phyloP scores from a whole-genome alignment of 208 protist genomes.

The Leishmania turanica region DNA sequence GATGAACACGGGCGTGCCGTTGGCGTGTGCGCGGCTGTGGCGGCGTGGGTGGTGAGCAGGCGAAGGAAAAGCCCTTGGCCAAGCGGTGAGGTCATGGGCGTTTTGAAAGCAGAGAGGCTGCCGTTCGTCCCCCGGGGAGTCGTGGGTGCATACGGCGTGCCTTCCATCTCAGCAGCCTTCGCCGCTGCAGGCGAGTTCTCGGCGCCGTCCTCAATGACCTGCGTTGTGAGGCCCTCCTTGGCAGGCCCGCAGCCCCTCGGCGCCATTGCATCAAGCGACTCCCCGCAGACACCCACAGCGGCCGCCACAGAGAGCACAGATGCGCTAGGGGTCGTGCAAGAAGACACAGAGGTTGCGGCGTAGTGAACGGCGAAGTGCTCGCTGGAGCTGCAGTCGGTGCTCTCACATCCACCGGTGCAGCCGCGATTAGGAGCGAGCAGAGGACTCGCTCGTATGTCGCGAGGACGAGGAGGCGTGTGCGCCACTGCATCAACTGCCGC shows the following conservation, averaged over 20 bases:
- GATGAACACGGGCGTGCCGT: background rate
- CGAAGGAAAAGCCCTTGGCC: conserved; percentile 11
- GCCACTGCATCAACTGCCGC: conserved; percentile 1
- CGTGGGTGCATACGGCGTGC: background rate
- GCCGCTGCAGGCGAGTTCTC: background rate
- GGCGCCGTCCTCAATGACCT: no score
- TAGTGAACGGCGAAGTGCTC: background rate
- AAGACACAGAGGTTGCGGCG: background rate
- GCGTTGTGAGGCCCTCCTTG: background rate
- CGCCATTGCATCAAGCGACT: background rate
- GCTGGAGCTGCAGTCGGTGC: background rate
- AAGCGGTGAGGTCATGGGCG: conserved; percentile 5
- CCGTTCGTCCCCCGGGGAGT: background rate
- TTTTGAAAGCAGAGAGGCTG: background rate
- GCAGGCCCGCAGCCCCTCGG: background rate
- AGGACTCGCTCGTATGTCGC: background rate
- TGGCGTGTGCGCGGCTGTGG: conserved; percentile 17
- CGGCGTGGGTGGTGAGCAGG: conserved; percentile 3
- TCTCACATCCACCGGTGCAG: background rate
- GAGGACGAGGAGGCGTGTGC: conserved; percentile 8
- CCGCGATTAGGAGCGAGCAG: background rate
- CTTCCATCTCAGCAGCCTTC: background rate
- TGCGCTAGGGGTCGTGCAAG: background rate
- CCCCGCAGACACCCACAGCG: background rate
- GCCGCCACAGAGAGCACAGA: background rate